Conservation (phyloP, 2,329 filamentous ascomycete genomes). For the Clathrospora elynae region DNA sequence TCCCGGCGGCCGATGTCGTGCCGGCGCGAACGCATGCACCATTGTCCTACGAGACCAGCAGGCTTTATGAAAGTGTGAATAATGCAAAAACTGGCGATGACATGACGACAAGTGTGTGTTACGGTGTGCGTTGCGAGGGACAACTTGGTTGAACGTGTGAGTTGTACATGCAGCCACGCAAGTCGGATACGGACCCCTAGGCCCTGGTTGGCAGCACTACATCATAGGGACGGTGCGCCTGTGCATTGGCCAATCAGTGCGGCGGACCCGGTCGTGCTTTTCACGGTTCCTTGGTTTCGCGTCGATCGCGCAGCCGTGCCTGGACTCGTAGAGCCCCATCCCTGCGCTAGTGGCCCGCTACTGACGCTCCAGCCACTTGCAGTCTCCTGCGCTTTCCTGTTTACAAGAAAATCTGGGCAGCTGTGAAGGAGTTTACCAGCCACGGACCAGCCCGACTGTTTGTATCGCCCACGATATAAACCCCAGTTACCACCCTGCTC, state of each 20-base stretch:
- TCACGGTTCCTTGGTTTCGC: slow-evolving; percentile 20
- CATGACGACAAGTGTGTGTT: not conserved
- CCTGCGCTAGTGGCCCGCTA: slow-evolving; percentile 16
- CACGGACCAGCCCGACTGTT: slow-evolving; percentile 15
- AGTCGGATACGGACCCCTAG: slow-evolving; percentile 11
- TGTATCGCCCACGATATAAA: slow-evolving; percentile 26
- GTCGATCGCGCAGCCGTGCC: slow-evolving; percentile 21
- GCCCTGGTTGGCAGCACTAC: slow-evolving; percentile 17
- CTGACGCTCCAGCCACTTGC: slow-evolving; percentile 17
- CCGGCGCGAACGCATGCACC: slow-evolving; percentile 2
- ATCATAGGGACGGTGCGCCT: slow-evolving; percentile 22
- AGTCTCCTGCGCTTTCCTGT: slow-evolving; percentile 11
- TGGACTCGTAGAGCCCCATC: slow-evolving; percentile 14
- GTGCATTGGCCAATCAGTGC: slow-evolving; percentile 23
- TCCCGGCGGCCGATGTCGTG: slow-evolving; percentile 4
- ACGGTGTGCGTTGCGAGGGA: slow-evolving; percentile 17
- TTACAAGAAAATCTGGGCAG: slow-evolving; percentile 13
- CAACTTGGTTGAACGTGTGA: slow-evolving; percentile 12
- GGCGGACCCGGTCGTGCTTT: slow-evolving; percentile 2
- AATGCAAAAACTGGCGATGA: no score
- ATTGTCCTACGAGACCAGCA: not conserved
- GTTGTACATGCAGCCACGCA: slow-evolving; percentile 26
- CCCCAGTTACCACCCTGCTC: slow-evolving; percentile 1
- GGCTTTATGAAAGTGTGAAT: no score
- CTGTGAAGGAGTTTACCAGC: slow-evolving; percentile 22